Evolutionary conservation across 164 flowering plant genomes (phyloP).

Genomic region (Aristolochia contorta): DNA sequence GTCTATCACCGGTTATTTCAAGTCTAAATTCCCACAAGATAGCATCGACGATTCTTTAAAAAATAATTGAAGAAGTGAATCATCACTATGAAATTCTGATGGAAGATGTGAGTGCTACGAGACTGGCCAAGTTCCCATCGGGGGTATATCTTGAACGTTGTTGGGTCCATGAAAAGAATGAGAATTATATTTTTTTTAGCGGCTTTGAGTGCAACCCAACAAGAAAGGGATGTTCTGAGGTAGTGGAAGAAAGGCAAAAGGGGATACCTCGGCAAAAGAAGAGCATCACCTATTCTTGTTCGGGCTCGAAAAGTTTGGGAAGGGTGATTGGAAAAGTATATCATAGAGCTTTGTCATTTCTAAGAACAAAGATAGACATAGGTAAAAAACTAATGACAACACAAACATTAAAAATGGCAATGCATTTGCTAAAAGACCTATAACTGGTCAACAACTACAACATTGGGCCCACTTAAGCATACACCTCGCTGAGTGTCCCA

Average conservation of each 20-base stretch:
- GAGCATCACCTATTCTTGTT: conserved; percentile 58
- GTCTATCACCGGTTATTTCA: too few relatives aligned
- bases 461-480: conserved; percentile 41
- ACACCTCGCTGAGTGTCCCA: conserved; percentile 38
- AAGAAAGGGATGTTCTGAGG: conserved; percentile 34
- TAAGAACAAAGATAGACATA: conserved; percentile 82
- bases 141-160: conserved; percentile 40
- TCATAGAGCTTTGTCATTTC: too few relatives aligned
- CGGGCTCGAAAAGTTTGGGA: too few relatives aligned
- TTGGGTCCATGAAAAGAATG: conserved; percentile 13
- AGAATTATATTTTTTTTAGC: conserved; percentile 14
- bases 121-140: conserved; percentile 52
- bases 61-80: conserved; percentile 45
- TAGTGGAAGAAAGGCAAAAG: conserved; percentile 70
- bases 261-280: conserved; percentile 94
- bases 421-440: conserved; percentile 53
- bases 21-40: conserved; percentile 46
- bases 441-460: conserved; percentile 54
- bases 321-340: too few relatives aligned
- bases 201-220: conserved; percentile 18
- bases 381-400: conserved; percentile 86
- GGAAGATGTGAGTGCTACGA: conserved; percentile 63
- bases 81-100: conserved; percentile 43
- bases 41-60: conserved; percentile 42
- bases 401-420: conserved; percentile 66